Conservation (phyloP, 169 alveolate genomes). For the Cryptosporidium ryanae region DNA sequence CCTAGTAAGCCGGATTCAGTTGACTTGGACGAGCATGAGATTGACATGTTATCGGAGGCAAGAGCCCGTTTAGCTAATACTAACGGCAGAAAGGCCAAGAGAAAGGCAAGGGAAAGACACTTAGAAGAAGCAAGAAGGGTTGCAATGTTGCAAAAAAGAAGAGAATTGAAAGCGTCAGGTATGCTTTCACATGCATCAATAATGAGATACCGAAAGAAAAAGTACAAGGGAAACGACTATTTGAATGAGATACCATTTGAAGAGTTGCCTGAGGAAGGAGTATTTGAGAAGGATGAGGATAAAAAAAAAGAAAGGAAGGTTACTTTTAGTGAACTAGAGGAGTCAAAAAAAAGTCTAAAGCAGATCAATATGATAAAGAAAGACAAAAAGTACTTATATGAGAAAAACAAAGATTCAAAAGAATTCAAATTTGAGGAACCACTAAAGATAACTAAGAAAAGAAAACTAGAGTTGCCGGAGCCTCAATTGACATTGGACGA, state of each 20-base stretch:
- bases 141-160: slow-evolving; percentile 95
- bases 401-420: slow-evolving; percentile 9
- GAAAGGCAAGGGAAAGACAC: slow-evolving; percentile 98
- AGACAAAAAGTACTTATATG: not conserved
- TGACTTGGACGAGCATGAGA: slow-evolving; percentile 99
- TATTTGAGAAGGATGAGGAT: slow-evolving; percentile 88
- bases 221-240: slow-evolving; percentile 92
- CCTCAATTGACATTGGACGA: slow-evolving; percentile 59
- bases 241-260: slow-evolving; percentile 95
- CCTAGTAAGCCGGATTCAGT: slow-evolving; percentile 98
- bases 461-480: slow-evolving; percentile 45
- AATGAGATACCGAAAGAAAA: slow-evolving; percentile 85
- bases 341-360: not conserved
- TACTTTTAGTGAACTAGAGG: slow-evolving; percentile 73
- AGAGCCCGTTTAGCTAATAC: slow-evolving; percentile 99
- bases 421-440: slow-evolving; percentile 51
- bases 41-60: slow-evolving; percentile 99
- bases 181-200: slow-evolving; percentile 83
- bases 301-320: slow-evolving; percentile 73
- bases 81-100: slow-evolving; percentile 99
- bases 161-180: slow-evolving; percentile 99
- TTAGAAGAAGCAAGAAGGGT: slow-evolving; percentile 96
- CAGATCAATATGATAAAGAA: slow-evolving; percentile 15
- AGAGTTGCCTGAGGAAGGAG: slow-evolving; percentile 94
- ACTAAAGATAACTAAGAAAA: slow-evolving; percentile 29